These are phyloP conservation scores for Coprinellus aureogranulatus DNA, from an alignment of 768 basidiomycete genomes.

Conservation along the genomic window DNA sequence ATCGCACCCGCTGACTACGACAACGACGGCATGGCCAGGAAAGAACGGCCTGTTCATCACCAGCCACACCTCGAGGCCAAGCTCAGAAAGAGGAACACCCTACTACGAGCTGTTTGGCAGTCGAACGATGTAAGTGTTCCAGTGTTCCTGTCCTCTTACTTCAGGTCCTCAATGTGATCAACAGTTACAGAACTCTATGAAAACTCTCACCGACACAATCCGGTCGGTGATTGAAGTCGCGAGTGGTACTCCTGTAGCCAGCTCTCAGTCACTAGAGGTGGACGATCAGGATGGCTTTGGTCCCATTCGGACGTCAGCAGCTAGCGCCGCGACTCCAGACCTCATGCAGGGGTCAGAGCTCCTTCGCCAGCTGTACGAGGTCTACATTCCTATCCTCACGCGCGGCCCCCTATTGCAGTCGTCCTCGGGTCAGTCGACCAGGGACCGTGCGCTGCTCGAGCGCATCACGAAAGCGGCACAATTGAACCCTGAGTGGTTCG, in stretches of 20 bases:
- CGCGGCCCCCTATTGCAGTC: constrained; percentile 64
- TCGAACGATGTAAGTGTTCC: constrained; percentile 57
- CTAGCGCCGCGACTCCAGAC: constrained; percentile 27
- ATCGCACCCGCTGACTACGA: background rate
- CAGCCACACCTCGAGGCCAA: background rate
- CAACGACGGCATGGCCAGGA: constrained; percentile 1
- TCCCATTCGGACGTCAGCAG: constrained; percentile 43
- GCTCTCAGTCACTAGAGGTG: constrained; percentile 22
- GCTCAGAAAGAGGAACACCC: constrained; percentile 22
- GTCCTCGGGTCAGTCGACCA: constrained; percentile 53
- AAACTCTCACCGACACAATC: background rate
- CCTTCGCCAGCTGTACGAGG: constrained; percentile 38
- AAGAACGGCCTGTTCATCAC: background rate
- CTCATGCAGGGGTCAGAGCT: constrained; percentile 26
- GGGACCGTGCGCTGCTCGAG: constrained; percentile 60
- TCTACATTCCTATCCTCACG: constrained; percentile 61
- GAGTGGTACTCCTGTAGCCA: background rate
- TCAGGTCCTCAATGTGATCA: background rate
- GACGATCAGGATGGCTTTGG: constrained; percentile 60
- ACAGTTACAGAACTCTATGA: background rate
- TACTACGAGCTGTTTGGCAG: constrained; percentile 66
- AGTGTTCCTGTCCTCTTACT: background rate
- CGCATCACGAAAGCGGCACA: constrained; percentile 47
- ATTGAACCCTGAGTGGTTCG: constrained; percentile 47
- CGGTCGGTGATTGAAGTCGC: background rate